Evolutionary conservation across 345 rosid genomes (phyloP).

Genomic region (Toxicodendron radicans): DNA sequence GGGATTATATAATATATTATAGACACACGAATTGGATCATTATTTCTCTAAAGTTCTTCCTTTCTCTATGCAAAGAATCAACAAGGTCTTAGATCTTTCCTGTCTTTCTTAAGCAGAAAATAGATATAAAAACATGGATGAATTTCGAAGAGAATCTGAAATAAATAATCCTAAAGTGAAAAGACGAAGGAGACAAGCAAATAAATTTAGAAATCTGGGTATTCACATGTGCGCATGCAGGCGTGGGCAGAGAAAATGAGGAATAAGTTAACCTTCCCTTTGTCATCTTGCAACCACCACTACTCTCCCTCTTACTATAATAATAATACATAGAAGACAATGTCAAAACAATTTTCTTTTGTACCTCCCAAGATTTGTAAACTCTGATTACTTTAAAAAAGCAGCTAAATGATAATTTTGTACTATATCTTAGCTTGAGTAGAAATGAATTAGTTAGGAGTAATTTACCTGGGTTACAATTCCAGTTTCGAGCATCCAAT

Average conservation of each 20-base stretch:
- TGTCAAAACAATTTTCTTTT: constrained; percentile 22
- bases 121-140: too few species aligned
- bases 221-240: constrained; percentile 58
- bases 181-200: constrained; percentile 48
- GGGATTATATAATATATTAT: not conserved
- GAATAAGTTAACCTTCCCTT: constrained; percentile 22
- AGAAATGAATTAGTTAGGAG: not conserved
- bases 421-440: not conserved
- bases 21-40: not conserved
- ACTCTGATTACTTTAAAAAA: constrained; percentile 11
- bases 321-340: constrained; percentile 10
- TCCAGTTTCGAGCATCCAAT: constrained; percentile 97
- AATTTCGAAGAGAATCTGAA: constrained; percentile 22
- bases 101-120: not conserved
- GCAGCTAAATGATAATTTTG: not conserved
- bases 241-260: constrained; percentile 33
- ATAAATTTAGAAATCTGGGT: constrained; percentile 27
- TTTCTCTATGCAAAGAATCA: not conserved
- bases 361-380: constrained; percentile 7
- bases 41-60: not conserved
- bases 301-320: not conserved
- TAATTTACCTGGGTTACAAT: constrained; percentile 72
- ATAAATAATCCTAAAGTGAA: constrained; percentile 26
- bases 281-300: constrained; percentile 32
- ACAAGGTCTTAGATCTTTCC: constrained; percentile 4